Percentiles rank a stretch among this genome's conserved stretches.
Conservation (phyloP, 192 early-diverging fungal genomes). For the Linnemannia zychae region DNA sequence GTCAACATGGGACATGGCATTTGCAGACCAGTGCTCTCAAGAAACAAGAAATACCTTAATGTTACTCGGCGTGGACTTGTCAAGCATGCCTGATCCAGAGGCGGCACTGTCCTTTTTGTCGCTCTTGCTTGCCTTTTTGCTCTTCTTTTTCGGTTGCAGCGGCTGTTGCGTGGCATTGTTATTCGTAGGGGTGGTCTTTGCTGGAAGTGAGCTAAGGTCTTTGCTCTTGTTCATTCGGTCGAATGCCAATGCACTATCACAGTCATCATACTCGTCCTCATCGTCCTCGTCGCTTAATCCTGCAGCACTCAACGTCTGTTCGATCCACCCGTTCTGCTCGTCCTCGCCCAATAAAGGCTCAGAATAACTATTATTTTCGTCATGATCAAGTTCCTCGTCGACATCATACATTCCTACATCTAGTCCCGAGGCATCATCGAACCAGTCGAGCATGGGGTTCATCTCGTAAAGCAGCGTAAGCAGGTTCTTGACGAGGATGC, state of each 20-base stretch:
- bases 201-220: neutral
- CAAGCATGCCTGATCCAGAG: neutral
- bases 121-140: neutral
- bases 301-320: constrained; percentile 17
- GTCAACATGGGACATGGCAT: neutral
- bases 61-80: constrained; percentile 2
- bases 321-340: constrained; percentile 9
- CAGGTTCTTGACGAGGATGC: constrained; percentile 45
- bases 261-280: neutral
- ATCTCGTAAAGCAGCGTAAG: constrained; percentile 28
- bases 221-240: neutral
- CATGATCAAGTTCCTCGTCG: neutral
- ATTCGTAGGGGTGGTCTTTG: neutral
- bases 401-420: constrained; percentile 10
- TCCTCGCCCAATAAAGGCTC: constrained; percentile 7
- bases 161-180: neutral
- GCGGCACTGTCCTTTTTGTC: neutral
- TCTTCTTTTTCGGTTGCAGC: neutral
- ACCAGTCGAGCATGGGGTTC: constrained; percentile 32
- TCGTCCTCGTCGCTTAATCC: constrained; percentile 2
- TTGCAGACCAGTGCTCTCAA: neutral
- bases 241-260: no score
- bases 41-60: constrained; percentile 13
- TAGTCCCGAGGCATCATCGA: constrained; percentile 10
- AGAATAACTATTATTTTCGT: neutral